A percentile compares a stretch with the other conserved stretches of the same genome.
Conservation (phyloP, 768 basidiomycete genomes). For the Pseudohyphozyma bogoriensis region DNA sequence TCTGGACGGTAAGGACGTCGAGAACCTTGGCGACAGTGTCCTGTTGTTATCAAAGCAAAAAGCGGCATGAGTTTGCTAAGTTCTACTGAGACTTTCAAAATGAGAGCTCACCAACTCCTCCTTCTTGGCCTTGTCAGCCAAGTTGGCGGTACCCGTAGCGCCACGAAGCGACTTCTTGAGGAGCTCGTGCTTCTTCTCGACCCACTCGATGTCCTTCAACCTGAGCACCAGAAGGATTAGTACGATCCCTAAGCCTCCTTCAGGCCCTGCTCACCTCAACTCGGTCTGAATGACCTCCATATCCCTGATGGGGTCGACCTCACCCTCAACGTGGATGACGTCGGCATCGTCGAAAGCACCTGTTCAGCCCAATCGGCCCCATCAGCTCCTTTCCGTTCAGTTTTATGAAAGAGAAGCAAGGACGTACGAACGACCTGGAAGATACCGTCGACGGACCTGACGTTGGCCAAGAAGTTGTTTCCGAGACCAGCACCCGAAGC, state of each 20-base stretch:
- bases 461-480: constrained; percentile 93
- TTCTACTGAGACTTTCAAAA: too few species aligned
- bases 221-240: background rate
- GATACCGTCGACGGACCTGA: constrained; percentile 96
- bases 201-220: constrained; percentile 98
- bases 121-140: constrained; percentile 91
- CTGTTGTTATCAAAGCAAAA: constrained; percentile 39
- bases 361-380: background rate
- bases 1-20: constrained; percentile 64
- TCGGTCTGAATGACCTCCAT: constrained; percentile 97
- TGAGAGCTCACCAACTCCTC: constrained; percentile 71
- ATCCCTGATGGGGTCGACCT: constrained; percentile 88
- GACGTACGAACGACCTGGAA: constrained; percentile 79
- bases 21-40: constrained; percentile 76
- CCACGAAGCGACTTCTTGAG: constrained; percentile 57
- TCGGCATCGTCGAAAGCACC: constrained; percentile 95
- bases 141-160: constrained; percentile 57
- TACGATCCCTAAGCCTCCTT: background rate
- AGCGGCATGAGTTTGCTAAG: constrained; percentile 18
- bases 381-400: background rate
- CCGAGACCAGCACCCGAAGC: constrained; percentile 97
- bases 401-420: background rate
- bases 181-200: constrained; percentile 73
- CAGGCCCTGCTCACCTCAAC: constrained; percentile 44
- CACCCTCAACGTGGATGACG: constrained; percentile 97